These are phyloP conservation scores for Phycomyces blakesleeanus DNA, from an alignment of 192 early-diverging fungal species.

Conservation along the genomic window DNA sequence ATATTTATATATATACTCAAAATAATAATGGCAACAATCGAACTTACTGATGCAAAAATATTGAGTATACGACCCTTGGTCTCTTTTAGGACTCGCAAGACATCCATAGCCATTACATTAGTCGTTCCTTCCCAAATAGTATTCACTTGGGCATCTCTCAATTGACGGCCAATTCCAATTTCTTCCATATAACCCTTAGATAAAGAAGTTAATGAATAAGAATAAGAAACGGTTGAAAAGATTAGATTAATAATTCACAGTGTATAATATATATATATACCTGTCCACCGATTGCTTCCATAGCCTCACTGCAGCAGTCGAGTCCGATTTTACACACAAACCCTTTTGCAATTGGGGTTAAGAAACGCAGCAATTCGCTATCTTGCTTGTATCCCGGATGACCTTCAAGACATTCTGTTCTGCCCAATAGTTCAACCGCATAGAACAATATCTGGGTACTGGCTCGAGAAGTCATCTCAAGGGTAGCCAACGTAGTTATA, in stretches of 20 bases:
- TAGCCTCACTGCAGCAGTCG: slow-evolving; percentile 46
- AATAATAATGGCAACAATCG: too few relatives aligned
- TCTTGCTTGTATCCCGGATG: slow-evolving; percentile 20
- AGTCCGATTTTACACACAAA: slow-evolving; percentile 51
- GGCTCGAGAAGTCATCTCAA: slow-evolving; percentile 54
- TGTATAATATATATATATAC: background rate
- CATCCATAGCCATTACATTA: slow-evolving; percentile 63
- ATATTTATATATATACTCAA: too few relatives aligned
- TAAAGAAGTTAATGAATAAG: too few relatives aligned
- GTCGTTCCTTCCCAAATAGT: slow-evolving; percentile 77
- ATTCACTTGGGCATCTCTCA: slow-evolving; percentile 66
- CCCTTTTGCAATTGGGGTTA: slow-evolving; percentile 65
- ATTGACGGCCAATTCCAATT: slow-evolving; percentile 49
- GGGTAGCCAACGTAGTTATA: slow-evolving; percentile 48
- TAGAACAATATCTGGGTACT: slow-evolving; percentile 54
- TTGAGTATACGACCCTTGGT: slow-evolving; percentile 32
- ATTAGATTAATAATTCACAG: background rate
- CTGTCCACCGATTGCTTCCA: slow-evolving; percentile 69
- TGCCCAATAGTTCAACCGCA: slow-evolving; percentile 52
- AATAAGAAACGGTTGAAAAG: too few relatives aligned
- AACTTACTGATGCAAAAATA: background rate
- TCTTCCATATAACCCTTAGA: slow-evolving; percentile 70
- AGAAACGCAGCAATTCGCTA: slow-evolving; percentile 49
- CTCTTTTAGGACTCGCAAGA: slow-evolving; percentile 49
- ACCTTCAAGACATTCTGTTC: slow-evolving; percentile 38